Base-by-base conservation (phyloP, 768 basidiomycete genomes). In the Lepiota venenata region DNA sequence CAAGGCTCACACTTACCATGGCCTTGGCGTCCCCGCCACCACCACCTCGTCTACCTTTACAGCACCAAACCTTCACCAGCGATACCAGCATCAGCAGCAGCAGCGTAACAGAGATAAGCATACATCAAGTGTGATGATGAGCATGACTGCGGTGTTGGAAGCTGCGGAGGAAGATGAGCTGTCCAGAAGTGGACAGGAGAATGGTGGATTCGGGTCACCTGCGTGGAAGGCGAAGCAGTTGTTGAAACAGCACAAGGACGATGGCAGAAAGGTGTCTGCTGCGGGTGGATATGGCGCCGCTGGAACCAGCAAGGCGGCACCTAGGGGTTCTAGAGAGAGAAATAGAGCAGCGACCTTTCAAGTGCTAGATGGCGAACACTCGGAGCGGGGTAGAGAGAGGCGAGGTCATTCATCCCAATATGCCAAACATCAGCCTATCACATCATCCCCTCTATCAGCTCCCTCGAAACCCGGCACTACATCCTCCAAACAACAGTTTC, bases 81-180 rank as follows among this genome's bases (percentile, higher is more conserved):
- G 45, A 10, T 40, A 53, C 14, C 52, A 53, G 29, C 47, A 54
- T 32, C 53, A 47, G 2, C 47, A 54, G 2, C 47, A 54, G 25
- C 53, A 47, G 4, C 53, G 53, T 2, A 43, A 14, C 9, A 46
- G 53, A 15, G 53, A 55, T 32, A 47, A 29, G 2, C 47, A 55
- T 8, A 27, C 16, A 35, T 18, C 69, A 1, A 72, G 74, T 56
- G 73, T 78, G 53, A 77, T 79, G 69, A 67, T 74, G 60, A 78
- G 74, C 52, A 83, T 83, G 82, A 64, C 78, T 15, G 74, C 76
- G 10, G 61, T 83, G 1, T 66, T 81, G 14, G 80, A 81, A 59
- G 80, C 79, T 55, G 80, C 83, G 48, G 81, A 83, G 55, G 70
- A 76, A 36, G 52, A 54, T 14, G 53, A 55, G 46, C 22, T 48